These are phyloP conservation scores for Pyrus hybrid DNA, from an alignment of 331 rosid genomes.

Conservation along the genomic window DNA sequence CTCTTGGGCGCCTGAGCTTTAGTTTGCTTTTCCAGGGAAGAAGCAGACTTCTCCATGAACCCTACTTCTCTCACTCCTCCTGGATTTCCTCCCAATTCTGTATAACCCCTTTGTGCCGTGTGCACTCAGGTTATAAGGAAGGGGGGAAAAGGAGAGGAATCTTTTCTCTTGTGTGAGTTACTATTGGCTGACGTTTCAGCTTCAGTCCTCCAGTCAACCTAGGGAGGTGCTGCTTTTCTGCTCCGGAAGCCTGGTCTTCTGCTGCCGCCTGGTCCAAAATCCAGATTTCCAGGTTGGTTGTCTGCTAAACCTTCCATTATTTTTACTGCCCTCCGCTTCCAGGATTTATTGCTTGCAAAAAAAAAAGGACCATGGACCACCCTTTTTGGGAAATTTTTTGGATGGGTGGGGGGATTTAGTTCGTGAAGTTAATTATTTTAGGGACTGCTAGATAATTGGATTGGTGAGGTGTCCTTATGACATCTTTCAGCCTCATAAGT, in stretches of 20 bases:
- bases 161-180: slow-evolving; percentile 7
- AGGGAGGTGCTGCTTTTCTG: slow-evolving; percentile 42
- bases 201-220: slow-evolving; percentile 33
- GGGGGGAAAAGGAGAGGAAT: background rate
- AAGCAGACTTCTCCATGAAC: slow-evolving; percentile 38
- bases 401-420: background rate
- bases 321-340: slow-evolving; percentile 31
- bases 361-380: slow-evolving; percentile 31
- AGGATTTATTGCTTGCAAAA: slow-evolving; percentile 38
- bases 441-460: background rate
- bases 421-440: background rate
- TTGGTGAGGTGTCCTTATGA: background rate
- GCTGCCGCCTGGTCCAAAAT: slow-evolving; percentile 38
- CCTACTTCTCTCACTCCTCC: background rate
- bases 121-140: slow-evolving; percentile 2
- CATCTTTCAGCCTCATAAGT: background rate
- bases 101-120: background rate
- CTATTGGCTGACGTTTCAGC: slow-evolving; percentile 25
- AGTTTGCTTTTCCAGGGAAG: slow-evolving; percentile 24
- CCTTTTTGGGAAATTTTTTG: background rate
- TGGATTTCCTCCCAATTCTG: background rate
- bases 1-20: slow-evolving; percentile 26
- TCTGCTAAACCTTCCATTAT: slow-evolving; percentile 24
- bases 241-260: slow-evolving; percentile 30
- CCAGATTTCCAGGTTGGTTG: slow-evolving; percentile 64